A percentile compares a stretch with the other conserved stretches of the same genome.
These are phyloP conservation scores for Thalassiosira hispida DNA, from an alignment of 352 stramenopile species.

Conservation along the genomic window DNA sequence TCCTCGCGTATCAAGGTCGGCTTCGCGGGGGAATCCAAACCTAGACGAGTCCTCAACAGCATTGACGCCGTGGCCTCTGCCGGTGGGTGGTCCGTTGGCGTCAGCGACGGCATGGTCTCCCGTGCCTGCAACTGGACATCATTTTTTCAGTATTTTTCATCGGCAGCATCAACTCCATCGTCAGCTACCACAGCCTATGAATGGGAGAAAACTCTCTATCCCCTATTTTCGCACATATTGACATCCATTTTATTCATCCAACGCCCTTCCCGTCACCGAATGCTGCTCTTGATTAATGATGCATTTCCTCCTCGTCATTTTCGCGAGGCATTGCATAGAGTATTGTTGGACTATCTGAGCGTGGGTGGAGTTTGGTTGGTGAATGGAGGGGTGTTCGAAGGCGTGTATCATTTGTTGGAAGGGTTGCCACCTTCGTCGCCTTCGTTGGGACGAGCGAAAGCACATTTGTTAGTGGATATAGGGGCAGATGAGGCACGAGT, in stretches of 20 bases:
- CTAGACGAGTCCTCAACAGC: conserved; percentile 37
- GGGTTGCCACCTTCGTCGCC: conserved; percentile 8
- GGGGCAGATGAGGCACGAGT: conserved; percentile 46
- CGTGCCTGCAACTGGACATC: conserved; percentile 29
- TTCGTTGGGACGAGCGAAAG: conserved; percentile 22
- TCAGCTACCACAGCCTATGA: conserved; percentile 25
- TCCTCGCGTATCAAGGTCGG: conserved; percentile 56
- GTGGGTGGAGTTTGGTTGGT: conserved; percentile 39
- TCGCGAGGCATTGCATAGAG: conserved; percentile 35
- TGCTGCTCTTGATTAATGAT: conserved; percentile 46
- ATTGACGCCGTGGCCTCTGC: not conserved
- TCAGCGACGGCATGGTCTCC: conserved; percentile 39
- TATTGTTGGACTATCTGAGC: conserved; percentile 45
- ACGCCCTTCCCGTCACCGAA: conserved; percentile 47
- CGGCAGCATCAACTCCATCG: not conserved
- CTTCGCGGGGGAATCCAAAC: conserved; percentile 53
- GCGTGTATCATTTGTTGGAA: conserved; percentile 45
- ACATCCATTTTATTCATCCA: conserved; percentile 54
- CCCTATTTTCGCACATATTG: conserved; percentile 45
- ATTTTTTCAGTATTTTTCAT: conserved; percentile 41
- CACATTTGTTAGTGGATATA: conserved; percentile 47
- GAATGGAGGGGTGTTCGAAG: conserved; percentile 36
- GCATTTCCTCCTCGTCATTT: conserved; percentile 31
- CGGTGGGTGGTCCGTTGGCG: conserved; percentile 22
- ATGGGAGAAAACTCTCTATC: conserved; percentile 53